These are phyloP conservation scores for Flammula alnicola DNA, from an alignment of 1,284 basidiomycete species.

Conservation along the genomic window DNA sequence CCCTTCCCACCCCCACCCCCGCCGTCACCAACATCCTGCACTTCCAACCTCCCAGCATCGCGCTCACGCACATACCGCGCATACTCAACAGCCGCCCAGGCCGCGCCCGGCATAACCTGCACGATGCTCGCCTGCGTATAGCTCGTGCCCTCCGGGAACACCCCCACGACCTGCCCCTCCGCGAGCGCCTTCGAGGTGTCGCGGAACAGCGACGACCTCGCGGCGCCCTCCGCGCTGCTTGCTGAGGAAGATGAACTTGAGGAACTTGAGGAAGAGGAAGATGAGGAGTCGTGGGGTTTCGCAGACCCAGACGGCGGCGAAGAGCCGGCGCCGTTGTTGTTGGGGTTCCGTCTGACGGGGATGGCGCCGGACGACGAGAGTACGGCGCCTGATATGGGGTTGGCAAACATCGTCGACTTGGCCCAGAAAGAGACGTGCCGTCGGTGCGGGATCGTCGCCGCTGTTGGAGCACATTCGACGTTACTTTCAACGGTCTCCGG, in stretches of 20 bases:
- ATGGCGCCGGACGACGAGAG: slow-evolving; percentile 76
- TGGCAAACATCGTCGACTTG: slow-evolving; percentile 65
- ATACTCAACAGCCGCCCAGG: slow-evolving; percentile 83
- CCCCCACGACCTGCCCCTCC: slow-evolving; percentile 63
- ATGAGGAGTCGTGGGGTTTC: slow-evolving; percentile 7
- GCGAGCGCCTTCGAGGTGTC: slow-evolving; percentile 68
- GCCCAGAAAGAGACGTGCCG: slow-evolving; percentile 81
- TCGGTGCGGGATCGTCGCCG: slow-evolving; percentile 58
- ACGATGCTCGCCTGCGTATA: slow-evolving; percentile 71
- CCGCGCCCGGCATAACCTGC: slow-evolving; percentile 74
- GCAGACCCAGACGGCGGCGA: slow-evolving; percentile 35
- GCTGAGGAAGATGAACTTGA: no score
- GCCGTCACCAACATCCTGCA: slow-evolving; percentile 14
- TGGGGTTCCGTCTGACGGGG: slow-evolving; percentile 68
- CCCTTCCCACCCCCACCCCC: no score
- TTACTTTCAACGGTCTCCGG: background rate
- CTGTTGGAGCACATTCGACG: slow-evolving; percentile 32
- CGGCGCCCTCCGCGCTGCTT: slow-evolving; percentile 13
- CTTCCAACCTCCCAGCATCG: slow-evolving; percentile 23
- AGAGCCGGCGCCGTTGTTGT: no score
- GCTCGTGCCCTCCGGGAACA: slow-evolving; percentile 78
- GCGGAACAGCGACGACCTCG: slow-evolving; percentile 64
- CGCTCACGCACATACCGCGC: slow-evolving; percentile 45
- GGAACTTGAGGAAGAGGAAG: background rate
- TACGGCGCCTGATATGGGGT: slow-evolving; percentile 58